Base-by-base conservation (phyloP, 179 eudicot species). In the Heliamphora pulchella region DNA sequence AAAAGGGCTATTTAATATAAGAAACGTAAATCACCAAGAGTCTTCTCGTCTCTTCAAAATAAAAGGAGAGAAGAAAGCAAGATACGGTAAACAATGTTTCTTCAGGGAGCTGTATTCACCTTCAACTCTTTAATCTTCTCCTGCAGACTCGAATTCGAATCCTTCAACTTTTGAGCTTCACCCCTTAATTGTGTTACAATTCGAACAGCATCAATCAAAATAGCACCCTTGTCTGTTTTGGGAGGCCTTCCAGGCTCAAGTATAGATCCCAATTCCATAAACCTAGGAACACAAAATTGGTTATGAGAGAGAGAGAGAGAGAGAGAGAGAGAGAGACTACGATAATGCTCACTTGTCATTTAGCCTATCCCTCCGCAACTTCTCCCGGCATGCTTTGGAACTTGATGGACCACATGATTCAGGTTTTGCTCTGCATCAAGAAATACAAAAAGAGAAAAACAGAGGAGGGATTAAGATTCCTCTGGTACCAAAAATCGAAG, bases 331-430 rank as follows among this genome's bases (percentile, higher is more conserved):
- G 5, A 71, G 39, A 53, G 65, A 53, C 69, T 1, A 48, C 22
- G 17, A 47, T 15, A 47, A 51, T 22, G 62, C 85, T 39, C 82
- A 96, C 99, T 96, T 96, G 94, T 96, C 99, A 79, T 96, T 96
- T 48, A 96, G 93, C 79, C 86, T 91, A 79, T 96, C 99, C 86
- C 99, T 88, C 3, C 99, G 94, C 83, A 89, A 87, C 88, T 96
- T 96, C 88, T 96, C 99, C 86, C 99, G 85, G 88, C 98, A 92
- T 59, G 99, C 99, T 87, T 96, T 96, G 73, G 97, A 90, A 87
- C 91, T 92, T 78, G 98, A 88, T 53, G 91, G 81, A 74, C 87
- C 92, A 86, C 91, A 89, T 5, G 89, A 79, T 81, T 96, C 98
- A 44, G 96, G 81, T 84, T 98, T 94, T 46, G 87, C 85, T 86